Conservation (phyloP, 1,284 basidiomycete species). For the Crocinoboletus sp. region DNA sequence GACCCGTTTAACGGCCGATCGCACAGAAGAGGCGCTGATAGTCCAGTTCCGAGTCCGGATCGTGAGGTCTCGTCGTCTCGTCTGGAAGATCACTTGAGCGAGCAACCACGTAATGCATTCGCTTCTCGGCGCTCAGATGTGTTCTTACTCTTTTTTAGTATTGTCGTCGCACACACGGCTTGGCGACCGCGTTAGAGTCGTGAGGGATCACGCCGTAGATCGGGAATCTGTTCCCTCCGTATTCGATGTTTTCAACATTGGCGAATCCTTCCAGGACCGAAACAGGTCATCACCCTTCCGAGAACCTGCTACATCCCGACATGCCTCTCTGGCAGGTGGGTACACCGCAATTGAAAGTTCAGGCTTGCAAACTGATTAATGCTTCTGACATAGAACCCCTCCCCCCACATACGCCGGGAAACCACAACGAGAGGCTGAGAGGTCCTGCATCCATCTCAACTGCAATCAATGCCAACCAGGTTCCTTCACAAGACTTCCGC, state of each 20-base stretch:
- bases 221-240: constrained; percentile 26
- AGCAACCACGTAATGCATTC: constrained; percentile 12
- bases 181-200: constrained; percentile 15
- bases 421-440: constrained; percentile 18
- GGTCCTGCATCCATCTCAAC: constrained; percentile 13
- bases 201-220: constrained; percentile 21
- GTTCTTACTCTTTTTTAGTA: constrained; percentile 1
- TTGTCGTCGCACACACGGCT: constrained; percentile 8
- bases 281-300: constrained; percentile 10
- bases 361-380: constrained; percentile 5
- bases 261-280: constrained; percentile 19
- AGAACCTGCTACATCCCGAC: constrained; percentile 10
- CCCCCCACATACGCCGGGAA: constrained; percentile 11
- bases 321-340: constrained; percentile 16
- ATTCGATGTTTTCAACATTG: constrained; percentile 27
- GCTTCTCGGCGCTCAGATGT: background rate
- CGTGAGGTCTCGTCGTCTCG: constrained; percentile 3
- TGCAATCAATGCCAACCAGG: constrained; percentile 7
- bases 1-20: constrained; percentile 2
- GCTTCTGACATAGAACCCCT: constrained; percentile 12
- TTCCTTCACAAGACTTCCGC: constrained; percentile 15
- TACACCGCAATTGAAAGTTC: background rate
- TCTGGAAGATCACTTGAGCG: constrained; percentile 4
- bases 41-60: constrained; percentile 5
- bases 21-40: constrained; percentile 6